Evolutionary conservation across 352 stramenopile genomes (phyloP).

Genomic region (Phytophthora pinifolia): DNA sequence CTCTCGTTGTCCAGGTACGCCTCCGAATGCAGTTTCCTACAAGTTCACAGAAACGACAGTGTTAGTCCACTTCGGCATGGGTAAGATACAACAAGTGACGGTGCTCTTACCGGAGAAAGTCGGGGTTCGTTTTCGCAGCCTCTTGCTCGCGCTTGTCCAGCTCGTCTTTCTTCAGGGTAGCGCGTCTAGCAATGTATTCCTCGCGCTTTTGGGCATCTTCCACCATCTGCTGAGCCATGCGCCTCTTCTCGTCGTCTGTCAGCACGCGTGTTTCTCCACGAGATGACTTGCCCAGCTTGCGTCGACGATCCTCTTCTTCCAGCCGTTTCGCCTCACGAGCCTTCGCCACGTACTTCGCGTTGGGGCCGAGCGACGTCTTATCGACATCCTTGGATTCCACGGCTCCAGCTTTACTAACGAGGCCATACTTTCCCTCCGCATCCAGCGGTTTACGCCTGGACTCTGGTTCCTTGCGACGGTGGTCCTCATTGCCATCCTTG

Average conservation of each 20-base stretch:
- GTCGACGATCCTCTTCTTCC: constrained; percentile 69
- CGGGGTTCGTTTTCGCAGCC: constrained; percentile 48
- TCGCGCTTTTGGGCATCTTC: constrained; percentile 75
- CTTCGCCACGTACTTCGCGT: constrained; percentile 71
- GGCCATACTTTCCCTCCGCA: constrained; percentile 53
- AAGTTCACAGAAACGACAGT: constrained; percentile 3
- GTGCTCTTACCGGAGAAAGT: constrained; percentile 68
- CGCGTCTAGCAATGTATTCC: constrained; percentile 53
- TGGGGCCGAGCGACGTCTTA: constrained; percentile 74
- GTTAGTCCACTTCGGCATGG: not conserved
- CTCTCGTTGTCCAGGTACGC: constrained; percentile 66
- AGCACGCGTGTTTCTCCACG: constrained; percentile 18
- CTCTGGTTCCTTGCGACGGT: constrained; percentile 14
- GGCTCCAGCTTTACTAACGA: constrained; percentile 57
- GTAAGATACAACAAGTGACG: not conserved
- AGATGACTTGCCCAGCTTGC: constrained; percentile 56
- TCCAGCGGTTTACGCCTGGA: constrained; percentile 29
- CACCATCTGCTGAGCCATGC: constrained; percentile 67
- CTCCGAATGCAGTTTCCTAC: constrained; percentile 66
- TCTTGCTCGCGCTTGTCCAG: constrained; percentile 59
- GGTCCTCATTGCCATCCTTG: constrained; percentile 3
- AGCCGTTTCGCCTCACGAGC: constrained; percentile 65
- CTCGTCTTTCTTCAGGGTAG: constrained; percentile 50
- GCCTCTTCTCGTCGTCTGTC: constrained; percentile 65
- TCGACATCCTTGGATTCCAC: constrained; percentile 76